A percentile compares a stretch with the other conserved stretches of the same genome.
These are phyloP conservation scores for Penstemon newberryi DNA, from an alignment of 257 asterid genomes.

Conservation along the genomic window DNA sequence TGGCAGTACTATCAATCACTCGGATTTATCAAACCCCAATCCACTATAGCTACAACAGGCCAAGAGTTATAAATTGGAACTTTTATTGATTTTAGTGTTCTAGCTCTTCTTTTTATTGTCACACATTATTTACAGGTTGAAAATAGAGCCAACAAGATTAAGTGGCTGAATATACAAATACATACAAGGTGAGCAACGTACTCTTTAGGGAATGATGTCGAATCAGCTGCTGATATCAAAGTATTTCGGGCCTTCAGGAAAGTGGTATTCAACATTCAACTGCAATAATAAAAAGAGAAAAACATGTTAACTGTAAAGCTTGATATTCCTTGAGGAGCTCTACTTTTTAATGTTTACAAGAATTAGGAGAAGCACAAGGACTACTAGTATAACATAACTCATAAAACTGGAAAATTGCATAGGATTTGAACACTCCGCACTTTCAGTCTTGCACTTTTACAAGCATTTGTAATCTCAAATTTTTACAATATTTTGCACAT, in stretches of 20 bases:
- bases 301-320: background rate
- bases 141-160: constrained; percentile 26
- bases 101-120: background rate
- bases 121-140: constrained; percentile 24
- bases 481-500: no score
- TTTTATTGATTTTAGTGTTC: background rate
- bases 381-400: no score
- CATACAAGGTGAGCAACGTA: constrained; percentile 15
- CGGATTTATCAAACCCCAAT: background rate
- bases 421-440: no score
- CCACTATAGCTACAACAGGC: background rate
- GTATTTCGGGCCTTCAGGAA: constrained; percentile 76
- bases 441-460: no score
- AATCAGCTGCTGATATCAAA: constrained; percentile 57
- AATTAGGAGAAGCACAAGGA: no score
- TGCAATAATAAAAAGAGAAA: constrained; percentile 36
- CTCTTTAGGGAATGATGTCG: background rate
- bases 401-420: no score
- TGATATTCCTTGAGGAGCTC: no score
- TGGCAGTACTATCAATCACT: background rate
- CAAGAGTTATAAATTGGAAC: constrained; percentile 3
- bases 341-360: no score
- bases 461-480: no score
- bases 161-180: constrained; percentile 27
- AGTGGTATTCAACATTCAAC: constrained; percentile 67